A percentile compares a stretch with the other conserved stretches of the same genome.
These are phyloP conservation scores for Endogone sp. DNA, from an alignment of 192 early-diverging fungal species.

Conservation along the genomic window DNA sequence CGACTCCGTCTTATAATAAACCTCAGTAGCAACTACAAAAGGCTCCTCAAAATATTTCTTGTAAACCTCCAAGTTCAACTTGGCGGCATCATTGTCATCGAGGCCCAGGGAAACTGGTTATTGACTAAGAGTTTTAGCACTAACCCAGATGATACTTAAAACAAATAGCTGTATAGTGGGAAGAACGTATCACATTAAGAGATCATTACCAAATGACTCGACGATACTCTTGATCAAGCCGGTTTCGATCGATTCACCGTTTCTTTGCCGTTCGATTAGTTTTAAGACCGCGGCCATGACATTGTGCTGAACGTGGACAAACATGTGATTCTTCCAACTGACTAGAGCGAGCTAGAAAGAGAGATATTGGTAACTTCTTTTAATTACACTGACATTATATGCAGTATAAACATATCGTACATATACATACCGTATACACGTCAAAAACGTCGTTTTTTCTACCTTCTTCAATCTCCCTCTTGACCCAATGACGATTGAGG, in stretches of 20 bases:
- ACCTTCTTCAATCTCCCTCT: conserved; percentile 92
- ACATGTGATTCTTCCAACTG: conserved; percentile 82
- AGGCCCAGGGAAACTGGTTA: conserved; percentile 70
- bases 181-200: background rate
- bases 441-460: conserved; percentile 82
- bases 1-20: conserved; percentile 87
- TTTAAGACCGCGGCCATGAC: conserved; percentile 76
- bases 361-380: too few relatives aligned
- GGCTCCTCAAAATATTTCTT: conserved; percentile 81
- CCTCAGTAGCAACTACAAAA: conserved; percentile 74
- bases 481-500: conserved; percentile 97
- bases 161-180: too few relatives aligned
- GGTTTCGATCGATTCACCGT: conserved; percentile 88
- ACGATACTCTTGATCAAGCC: conserved; percentile 83
- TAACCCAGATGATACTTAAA: conserved; percentile 1
- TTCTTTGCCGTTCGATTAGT: conserved; percentile 76
- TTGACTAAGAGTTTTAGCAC: conserved; percentile 1
- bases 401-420: too few relatives aligned
- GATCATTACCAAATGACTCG: conserved; percentile 79
- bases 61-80: conserved; percentile 85
- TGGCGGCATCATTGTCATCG: conserved; percentile 75
- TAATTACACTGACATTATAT: too few relatives aligned
- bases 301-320: conserved; percentile 61
- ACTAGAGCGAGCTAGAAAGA: conserved; percentile 67
- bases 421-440: conserved; percentile 82